Evolutionary conservation across 495 filamentous ascomycete genomes (phyloP).

Genomic region (Podospora appendiculata): DNA sequence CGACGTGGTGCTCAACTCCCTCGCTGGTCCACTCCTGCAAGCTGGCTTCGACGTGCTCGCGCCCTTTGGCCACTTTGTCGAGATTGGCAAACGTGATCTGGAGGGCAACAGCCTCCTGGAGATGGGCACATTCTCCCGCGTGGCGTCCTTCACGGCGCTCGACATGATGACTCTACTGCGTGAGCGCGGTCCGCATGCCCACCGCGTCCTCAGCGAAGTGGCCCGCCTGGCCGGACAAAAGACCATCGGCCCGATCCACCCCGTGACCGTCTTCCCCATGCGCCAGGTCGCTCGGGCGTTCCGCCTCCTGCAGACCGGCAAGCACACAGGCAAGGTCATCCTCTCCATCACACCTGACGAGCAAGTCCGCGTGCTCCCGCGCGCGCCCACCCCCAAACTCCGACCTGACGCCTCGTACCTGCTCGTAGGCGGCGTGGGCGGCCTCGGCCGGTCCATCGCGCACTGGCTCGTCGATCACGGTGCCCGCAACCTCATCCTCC

Average conservation of each 20-base stretch:
- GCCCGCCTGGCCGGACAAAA: slow-evolving; percentile 28
- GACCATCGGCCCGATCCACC: slow-evolving; percentile 23
- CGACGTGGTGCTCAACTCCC: slow-evolving; percentile 53
- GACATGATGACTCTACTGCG: slow-evolving; percentile 19
- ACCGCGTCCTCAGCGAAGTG: slow-evolving; percentile 32
- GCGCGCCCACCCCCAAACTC: slow-evolving; percentile 15
- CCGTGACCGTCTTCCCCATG: slow-evolving; percentile 26
- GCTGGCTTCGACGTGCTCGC: slow-evolving; percentile 46
- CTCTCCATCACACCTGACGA: slow-evolving; percentile 18
- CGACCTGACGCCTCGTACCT: slow-evolving; percentile 46
- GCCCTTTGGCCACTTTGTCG: slow-evolving; percentile 49
- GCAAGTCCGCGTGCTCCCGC: slow-evolving; percentile 4
- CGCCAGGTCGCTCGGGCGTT: slow-evolving; percentile 36
- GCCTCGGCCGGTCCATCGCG: slow-evolving; percentile 51
- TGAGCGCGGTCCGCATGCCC: slow-evolving; percentile 17
- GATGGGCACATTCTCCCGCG: slow-evolving; percentile 34
- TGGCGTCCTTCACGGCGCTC: slow-evolving; percentile 24
- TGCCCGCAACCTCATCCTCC: slow-evolving; percentile 47
- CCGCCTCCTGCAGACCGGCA: slow-evolving; percentile 39
- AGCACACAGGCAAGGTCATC: slow-evolving; percentile 50
- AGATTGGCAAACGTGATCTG: slow-evolving; percentile 43
- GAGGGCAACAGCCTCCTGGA: slow-evolving; percentile 24
- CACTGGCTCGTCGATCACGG: slow-evolving; percentile 51
- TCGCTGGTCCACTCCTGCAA: slow-evolving; percentile 44
- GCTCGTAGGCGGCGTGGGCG: slow-evolving; percentile 55